A percentile compares a stretch with the other conserved stretches of the same genome.
phyloP scores from a whole-genome alignment of 169 alveolate species.

The Plasmodium ovale region DNA sequence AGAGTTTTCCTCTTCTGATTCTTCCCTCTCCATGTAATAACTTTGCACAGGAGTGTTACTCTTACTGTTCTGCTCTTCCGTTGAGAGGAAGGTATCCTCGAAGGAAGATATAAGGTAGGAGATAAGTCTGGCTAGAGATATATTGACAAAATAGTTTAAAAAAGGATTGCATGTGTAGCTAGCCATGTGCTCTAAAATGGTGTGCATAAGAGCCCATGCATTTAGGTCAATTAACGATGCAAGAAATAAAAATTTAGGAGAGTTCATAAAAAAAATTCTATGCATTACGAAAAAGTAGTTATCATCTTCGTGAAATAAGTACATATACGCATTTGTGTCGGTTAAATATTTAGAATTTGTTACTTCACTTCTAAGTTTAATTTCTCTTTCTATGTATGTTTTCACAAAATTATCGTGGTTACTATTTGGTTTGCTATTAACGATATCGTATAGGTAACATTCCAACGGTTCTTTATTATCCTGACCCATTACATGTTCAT shows the following conservation, averaged over 20 bases:
- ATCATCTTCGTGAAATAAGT: constrained; percentile 29
- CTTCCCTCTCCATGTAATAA: too few species aligned
- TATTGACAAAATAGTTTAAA: constrained; percentile 30
- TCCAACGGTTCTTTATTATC: constrained; percentile 38
- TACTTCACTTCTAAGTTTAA: constrained; percentile 23
- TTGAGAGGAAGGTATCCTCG: background rate
- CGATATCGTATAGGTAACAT: constrained; percentile 10
- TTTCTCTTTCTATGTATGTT: constrained; percentile 48
- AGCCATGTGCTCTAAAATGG: constrained; percentile 20
- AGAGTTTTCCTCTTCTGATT: background rate
- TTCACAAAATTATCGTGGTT: constrained; percentile 31
- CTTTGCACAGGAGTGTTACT: too few species aligned
- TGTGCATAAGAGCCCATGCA: constrained; percentile 34
- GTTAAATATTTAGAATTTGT: constrained; percentile 12
- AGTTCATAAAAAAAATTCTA: constrained; percentile 33
- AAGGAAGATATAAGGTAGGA: background rate
- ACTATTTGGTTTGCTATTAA: constrained; percentile 15
- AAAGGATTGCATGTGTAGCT: constrained; percentile 43
- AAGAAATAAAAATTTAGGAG: constrained; percentile 31
- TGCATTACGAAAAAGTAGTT: constrained; percentile 10
- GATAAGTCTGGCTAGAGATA: background rate
- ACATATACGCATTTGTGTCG: constrained; percentile 7
- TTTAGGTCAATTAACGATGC: constrained; percentile 43
- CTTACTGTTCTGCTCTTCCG: too few species aligned
- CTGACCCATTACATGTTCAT: constrained; percentile 10